Conservation (phyloP, 345 rosid genomes). For the Syzygium jambos region DNA sequence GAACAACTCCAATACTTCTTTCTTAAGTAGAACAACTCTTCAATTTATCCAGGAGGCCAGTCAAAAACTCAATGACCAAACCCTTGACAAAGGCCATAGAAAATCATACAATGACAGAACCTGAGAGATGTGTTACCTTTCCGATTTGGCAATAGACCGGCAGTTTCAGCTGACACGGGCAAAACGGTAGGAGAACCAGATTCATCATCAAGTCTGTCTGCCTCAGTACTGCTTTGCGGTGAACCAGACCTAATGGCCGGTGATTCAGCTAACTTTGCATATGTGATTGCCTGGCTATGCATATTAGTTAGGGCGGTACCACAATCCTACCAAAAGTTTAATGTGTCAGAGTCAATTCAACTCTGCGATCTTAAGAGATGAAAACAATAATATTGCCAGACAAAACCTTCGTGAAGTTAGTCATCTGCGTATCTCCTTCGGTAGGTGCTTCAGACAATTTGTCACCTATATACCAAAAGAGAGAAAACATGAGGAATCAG, state of each 20-base stretch:
- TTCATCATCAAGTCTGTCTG: conserved; percentile 19
- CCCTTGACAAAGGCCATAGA: not conserved
- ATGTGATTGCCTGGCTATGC: conserved; percentile 65
- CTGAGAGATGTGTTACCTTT: conserved; percentile 23
- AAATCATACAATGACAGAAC: not conserved
- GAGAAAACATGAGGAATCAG: not conserved
- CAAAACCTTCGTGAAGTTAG: not conserved
- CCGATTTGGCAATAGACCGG: conserved; percentile 62
- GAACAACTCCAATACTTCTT: not conserved
- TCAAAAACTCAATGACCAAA: not conserved
- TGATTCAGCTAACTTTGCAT: conserved; percentile 56
- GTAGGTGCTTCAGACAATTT: not conserved
- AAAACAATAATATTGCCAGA: not conserved
- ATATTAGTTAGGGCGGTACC: conserved; percentile 20
- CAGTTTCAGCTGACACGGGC: conserved; percentile 79
- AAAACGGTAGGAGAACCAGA: conserved; percentile 31
- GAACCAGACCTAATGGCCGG: conserved; percentile 16
- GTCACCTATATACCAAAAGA: not conserved
- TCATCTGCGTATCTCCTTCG: not conserved
- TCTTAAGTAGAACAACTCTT: too few relatives aligned
- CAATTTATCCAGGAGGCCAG: not conserved
- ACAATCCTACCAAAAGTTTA: conserved; percentile 7
- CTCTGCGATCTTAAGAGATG: not conserved
- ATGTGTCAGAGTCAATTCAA: not conserved
- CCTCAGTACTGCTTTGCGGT: conserved; percentile 12